phyloP scores from a whole-genome alignment of 768 basidiomycete species.

The Mycena leptocephala region DNA sequence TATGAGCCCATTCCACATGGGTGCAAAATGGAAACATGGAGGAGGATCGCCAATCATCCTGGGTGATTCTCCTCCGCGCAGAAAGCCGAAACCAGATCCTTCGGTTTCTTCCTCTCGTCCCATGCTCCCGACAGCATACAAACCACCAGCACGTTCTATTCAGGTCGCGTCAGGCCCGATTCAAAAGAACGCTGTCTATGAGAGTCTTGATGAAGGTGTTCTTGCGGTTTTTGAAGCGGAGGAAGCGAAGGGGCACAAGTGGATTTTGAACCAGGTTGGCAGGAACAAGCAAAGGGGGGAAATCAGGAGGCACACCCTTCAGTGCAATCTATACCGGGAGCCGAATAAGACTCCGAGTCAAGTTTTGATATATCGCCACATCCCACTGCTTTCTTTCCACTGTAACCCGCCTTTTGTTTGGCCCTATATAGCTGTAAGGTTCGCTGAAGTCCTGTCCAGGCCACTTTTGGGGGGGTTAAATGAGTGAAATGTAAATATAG shows the following conservation, averaged over 20 bases:
- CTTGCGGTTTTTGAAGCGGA: neutral
- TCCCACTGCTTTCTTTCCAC: too few species aligned
- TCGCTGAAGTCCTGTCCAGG: too few species aligned
- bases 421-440: too few species aligned
- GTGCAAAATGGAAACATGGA: neutral
- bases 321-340: constrained; percentile 14
- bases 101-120: neutral
- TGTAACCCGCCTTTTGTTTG: too few species aligned
- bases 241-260: constrained; percentile 19
- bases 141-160: neutral
- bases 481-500: too few species aligned
- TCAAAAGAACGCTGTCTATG: neutral
- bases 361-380: too few species aligned
- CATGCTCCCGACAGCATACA: neutral
- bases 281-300: neutral
- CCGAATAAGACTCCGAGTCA: too few species aligned
- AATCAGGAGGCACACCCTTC: neutral
- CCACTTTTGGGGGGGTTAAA: too few species aligned
- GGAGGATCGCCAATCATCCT: neutral
- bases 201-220: neutral
- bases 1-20: neutral
- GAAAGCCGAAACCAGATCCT: neutral
- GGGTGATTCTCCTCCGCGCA: neutral
- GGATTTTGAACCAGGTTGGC: neutral
- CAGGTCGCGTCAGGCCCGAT: neutral